Percentiles rank a stretch among this genome's conserved stretches.
Conservation (phyloP, 192 early-diverging fungal genomes). For the Coemansia sp. region DNA sequence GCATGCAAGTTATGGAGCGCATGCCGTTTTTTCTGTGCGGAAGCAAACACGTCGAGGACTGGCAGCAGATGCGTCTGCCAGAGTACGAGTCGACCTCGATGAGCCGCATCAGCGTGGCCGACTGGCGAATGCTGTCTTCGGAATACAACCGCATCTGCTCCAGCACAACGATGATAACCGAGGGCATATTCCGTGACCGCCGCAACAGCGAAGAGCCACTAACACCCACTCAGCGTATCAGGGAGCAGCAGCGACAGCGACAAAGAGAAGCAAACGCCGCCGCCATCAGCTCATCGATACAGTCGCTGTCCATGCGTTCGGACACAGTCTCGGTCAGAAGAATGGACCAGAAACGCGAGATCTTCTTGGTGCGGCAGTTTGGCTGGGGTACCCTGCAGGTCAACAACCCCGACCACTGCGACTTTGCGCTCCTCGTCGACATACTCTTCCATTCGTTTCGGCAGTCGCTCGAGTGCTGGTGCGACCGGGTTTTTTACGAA, state of each 20-base stretch:
- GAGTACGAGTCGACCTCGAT: slow-evolving; percentile 28
- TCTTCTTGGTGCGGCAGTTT: slow-evolving; percentile 78
- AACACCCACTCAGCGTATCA: neutral
- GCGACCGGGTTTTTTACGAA: slow-evolving; percentile 83
- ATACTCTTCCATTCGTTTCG: slow-evolving; percentile 81
- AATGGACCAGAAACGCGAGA: slow-evolving; percentile 25
- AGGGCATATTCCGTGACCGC: slow-evolving; percentile 33
- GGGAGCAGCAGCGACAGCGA: slow-evolving; percentile 3
- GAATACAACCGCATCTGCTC: slow-evolving; percentile 31
- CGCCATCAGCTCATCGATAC: slow-evolving; percentile 10
- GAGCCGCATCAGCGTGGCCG: slow-evolving; percentile 24
- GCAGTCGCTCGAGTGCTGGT: slow-evolving; percentile 84
- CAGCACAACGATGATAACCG: slow-evolving; percentile 18
- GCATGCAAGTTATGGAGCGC: slow-evolving; percentile 6
- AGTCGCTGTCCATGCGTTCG: slow-evolving; percentile 9
- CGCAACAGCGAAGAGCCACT: neutral
- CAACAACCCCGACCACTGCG: slow-evolving; percentile 87
- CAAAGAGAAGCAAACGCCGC: neutral
- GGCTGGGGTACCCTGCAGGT: slow-evolving; percentile 92
- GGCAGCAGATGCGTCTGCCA: slow-evolving; percentile 29
- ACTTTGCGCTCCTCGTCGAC: slow-evolving; percentile 85
- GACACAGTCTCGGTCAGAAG: slow-evolving; percentile 28
- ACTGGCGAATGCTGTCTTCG: slow-evolving; percentile 39
- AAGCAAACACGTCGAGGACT: slow-evolving; percentile 19
- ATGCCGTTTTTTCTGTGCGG: slow-evolving; percentile 39